Conservation (phyloP, 768 basidiomycete genomes). For the Cyclocybe aegerita region DNA sequence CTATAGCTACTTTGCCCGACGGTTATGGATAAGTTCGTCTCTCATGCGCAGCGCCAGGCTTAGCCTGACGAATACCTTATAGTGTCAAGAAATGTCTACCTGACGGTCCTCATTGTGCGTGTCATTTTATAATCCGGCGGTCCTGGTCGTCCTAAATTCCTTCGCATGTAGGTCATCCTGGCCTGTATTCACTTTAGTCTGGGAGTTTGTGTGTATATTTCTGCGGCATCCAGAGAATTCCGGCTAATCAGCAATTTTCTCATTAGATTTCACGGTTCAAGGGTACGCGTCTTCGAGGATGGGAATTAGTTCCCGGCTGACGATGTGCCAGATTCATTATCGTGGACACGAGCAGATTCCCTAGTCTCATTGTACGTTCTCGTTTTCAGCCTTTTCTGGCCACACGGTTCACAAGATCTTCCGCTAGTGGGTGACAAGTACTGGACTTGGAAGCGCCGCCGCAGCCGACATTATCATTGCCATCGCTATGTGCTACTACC, state of each 20-base stretch:
- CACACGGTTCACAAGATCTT: constrained; percentile 32
- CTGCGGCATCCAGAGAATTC: constrained; percentile 1
- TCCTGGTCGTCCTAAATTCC: not conserved
- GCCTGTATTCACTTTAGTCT: constrained; percentile 40
- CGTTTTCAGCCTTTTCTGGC: not conserved
- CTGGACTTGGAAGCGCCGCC: constrained; percentile 47
- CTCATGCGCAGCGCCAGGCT: not conserved
- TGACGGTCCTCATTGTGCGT: constrained; percentile 44
- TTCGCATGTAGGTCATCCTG: constrained; percentile 31
- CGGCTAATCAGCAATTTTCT: not conserved
- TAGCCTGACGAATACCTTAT: constrained; percentile 3
- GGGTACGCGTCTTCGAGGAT: constrained; percentile 27
- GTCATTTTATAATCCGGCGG: not conserved
- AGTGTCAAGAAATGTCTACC: constrained; percentile 44
- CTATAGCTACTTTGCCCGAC: constrained; percentile 49
- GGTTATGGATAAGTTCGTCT: constrained; percentile 47
- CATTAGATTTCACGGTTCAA: constrained; percentile 45
- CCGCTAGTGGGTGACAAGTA: constrained; percentile 54
- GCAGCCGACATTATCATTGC: constrained; percentile 51
- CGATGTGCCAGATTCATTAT: constrained; percentile 29
- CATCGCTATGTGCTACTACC: constrained; percentile 44
- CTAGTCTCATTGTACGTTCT: constrained; percentile 32
- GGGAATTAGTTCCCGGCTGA: constrained; percentile 3
- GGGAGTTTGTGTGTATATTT: constrained; percentile 35
- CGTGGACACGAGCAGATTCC: constrained; percentile 30